Base-by-base conservation (phyloP, 164 flowering plant genomes). In the Buxus sempervirens region DNA sequence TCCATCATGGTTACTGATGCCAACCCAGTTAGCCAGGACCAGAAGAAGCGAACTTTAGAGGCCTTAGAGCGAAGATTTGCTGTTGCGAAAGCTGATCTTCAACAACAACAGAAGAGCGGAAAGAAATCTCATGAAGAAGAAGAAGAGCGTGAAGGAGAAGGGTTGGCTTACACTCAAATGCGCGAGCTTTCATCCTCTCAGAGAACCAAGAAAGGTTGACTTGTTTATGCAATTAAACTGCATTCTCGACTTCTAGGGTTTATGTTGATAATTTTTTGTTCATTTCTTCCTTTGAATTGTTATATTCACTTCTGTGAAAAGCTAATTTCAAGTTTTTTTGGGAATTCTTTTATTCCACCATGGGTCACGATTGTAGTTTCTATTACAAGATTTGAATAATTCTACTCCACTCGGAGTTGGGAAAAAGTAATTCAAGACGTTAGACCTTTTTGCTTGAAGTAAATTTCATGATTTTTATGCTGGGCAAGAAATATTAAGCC, bases 1-100 rank as follows among this genome's bases (percentile, higher is more conserved):
- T 20, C 26, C 41, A 49, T 69, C 74, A 81, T 79, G 81, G 76
- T 69, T 16, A 54, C 62, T 23, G 58, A 26, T 13, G 18, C 73
- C 4, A 75, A 48, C 12, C 60, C 66, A 6, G 36, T 19, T 15
- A 53, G 21, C 27, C 71, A 82, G 59, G 81, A 82, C 57, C 84
- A 75, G 68, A 83, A 78, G 73, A 85, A 77, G 55, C 89, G 86
- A 2, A 76, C 88, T 12, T 56, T 83, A 69, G 90, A 86, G 15
- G 97, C 94, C 36, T 57, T 91, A 59, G 89, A 88, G 70, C 81
- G 90, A 42, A 79, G 95, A 56, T 84, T 82, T 63, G 86, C 88
- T 14, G 76, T 63, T 28, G 89, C 88, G 26, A 74, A 88, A 81
- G 84, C 86, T 16, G 88, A 86, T 69, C 63, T 75, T 27, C 81